Base-by-base conservation (phyloP, 2,329 filamentous ascomycete genomes). In the Bipolaris gigantea region DNA sequence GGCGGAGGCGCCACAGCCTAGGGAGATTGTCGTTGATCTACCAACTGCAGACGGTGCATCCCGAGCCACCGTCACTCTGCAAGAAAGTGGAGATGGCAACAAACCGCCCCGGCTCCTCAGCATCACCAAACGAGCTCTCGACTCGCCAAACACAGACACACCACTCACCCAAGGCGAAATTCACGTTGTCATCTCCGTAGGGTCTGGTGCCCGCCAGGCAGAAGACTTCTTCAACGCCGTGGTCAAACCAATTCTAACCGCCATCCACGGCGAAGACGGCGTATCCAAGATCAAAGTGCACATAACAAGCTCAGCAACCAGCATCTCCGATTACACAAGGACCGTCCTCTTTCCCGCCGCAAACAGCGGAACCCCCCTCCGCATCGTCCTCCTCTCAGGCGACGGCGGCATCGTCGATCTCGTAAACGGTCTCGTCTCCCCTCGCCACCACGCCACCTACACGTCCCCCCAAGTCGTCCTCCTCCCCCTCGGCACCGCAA, bases 361-460 rank as follows among this genome's bases (percentile, higher is more conserved):
- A 13, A 79, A 78, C 52, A 50, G 67, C 86, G 70, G 70, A 7
- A 55, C 35, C 2, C 27, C 36, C 0, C 53, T 73, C 2, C 66
- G 86, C 0, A 80, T 97, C 23, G 75, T 97, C 27, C 81, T 97
- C 11, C 80, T 97, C 5, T 93, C 89, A 44, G 93, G 93, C 6
- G 93, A 97, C 72, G 93, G 93, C 13, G 93, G 92, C 5, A 74
- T 96, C 2, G 83, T 92, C 16, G 93, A 97, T 64, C 78, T 94
- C 1, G 79, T 96, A 55, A 95, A 97, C 68, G 83, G 83, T 2
- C 79, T 88, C 0, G 66, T 78, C 4, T 59, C 66, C 42, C 71
- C 59, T 53, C 51, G 65, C 7, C 57, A 57, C 4, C 73, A 65
- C 11, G 4, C 50, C 6, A 10, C 47, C 1, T 71, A 69, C 55